These are phyloP conservation scores for Pythium utonaiense DNA, from an alignment of 352 stramenopile genomes.

Conservation along the genomic window DNA sequence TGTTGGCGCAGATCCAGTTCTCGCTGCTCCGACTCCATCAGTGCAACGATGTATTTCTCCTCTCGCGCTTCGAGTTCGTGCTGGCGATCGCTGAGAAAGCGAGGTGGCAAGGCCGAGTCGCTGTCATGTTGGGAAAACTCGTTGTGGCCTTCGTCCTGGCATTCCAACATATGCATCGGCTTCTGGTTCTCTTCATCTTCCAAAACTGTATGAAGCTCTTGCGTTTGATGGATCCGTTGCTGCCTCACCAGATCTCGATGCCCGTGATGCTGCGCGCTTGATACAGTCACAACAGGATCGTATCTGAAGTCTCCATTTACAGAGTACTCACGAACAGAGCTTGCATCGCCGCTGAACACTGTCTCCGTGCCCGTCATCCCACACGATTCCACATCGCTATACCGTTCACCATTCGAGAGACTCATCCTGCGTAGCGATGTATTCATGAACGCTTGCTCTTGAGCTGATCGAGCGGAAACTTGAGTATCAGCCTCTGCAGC, in stretches of 20 bases:
- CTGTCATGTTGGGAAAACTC: not conserved
- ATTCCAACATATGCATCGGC: not conserved
- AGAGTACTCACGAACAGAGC: conserved; percentile 2
- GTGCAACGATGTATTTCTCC: conserved; percentile 66
- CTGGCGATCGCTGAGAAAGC: conserved; percentile 20
- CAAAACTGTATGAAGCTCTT: not conserved
- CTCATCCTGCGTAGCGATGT: too few relatives aligned
- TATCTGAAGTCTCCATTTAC: not conserved
- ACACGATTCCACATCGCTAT: not conserved
- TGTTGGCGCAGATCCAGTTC: conserved; percentile 66
- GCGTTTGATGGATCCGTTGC: not conserved
- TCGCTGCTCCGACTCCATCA: conserved; percentile 77
- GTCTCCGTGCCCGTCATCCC: conserved; percentile 3
- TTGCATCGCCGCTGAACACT: conserved; percentile 1
- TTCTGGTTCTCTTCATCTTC: not conserved
- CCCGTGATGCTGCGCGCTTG: not conserved
- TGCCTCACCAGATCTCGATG: not conserved
- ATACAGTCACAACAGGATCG: not conserved
- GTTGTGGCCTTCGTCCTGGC: not conserved
- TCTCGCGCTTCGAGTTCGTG: conserved; percentile 63
- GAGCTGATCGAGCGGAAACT: not conserved
- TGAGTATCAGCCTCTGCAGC: not conserved
- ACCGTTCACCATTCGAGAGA: not conserved
- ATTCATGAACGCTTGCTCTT: not conserved
- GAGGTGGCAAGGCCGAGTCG: not conserved